Conservation (phyloP, 176 grass and related monocot genomes). For the Zizania latifolia region DNA sequence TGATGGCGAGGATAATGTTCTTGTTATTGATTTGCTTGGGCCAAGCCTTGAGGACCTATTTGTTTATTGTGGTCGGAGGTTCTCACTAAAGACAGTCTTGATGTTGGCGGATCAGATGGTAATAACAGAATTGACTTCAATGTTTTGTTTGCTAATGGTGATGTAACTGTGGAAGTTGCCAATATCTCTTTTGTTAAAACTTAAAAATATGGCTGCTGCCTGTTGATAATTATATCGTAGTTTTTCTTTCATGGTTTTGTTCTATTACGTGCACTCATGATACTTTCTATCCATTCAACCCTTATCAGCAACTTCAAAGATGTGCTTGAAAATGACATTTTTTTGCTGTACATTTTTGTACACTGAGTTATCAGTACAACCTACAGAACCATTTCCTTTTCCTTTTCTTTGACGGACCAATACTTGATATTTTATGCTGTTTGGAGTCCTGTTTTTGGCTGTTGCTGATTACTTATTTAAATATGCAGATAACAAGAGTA, state of each 20-base stretch:
- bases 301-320: neutral
- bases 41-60: constrained; percentile 68
- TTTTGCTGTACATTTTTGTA: neutral
- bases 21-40: constrained; percentile 71
- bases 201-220: neutral
- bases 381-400: neutral
- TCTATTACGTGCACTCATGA: neutral
- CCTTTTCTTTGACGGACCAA: neutral
- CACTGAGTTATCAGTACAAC: neutral
- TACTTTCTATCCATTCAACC: no score
- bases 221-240: neutral
- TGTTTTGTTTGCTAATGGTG: constrained; percentile 1
- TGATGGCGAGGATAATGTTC: constrained; percentile 69
- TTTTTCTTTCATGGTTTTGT: constrained; percentile 19
- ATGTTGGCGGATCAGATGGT: constrained; percentile 88
- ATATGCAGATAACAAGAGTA: constrained; percentile 70
- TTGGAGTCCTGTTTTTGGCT: neutral
- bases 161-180: neutral
- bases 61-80: constrained; percentile 59
- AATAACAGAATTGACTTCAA: constrained; percentile 15
- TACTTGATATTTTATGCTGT: neutral
- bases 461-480: neutral
- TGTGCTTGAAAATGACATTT: neutral
- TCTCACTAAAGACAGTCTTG: constrained; percentile 68
- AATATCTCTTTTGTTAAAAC: neutral